Evolutionary conservation across 306 rosid genomes (phyloP), one percentile per base, ranked within the genome.

Genomic region (Prunus mume): DNA sequence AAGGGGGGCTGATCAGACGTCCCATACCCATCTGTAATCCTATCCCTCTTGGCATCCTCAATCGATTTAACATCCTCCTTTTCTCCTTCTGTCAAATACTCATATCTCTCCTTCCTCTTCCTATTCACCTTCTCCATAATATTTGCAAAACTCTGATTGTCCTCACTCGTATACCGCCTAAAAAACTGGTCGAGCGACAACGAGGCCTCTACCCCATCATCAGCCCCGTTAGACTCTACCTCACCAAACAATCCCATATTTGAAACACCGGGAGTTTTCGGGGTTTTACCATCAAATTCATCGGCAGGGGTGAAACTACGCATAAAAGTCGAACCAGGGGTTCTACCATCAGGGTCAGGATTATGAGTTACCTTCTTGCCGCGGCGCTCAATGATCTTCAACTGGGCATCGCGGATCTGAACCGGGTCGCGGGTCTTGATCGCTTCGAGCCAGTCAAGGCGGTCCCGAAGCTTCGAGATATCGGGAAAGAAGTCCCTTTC

Each of bases 401-500:
- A 76, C 78, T 96, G 97, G 45, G 94, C 99, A 55, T 96, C 99
- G 1, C 98, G 96, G 54, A 96, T 91, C 46, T 81, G 93, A 63
- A 96, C 79, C 10, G 97, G 98, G 63, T 96, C 98, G 14, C 91
- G 85, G 24, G 93, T 87, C 78, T 77, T 91, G 76, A 89, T 67
- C 32, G 99, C 99, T 79, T 91, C 93, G 17, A 92, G 91, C 99
- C 98, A 96, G 24, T 96, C 99, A 55, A 88, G 96, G 74, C 98
- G 97, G 64, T 96, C 99, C 32, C 97, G 87, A 67, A 96, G 99
- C 90, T 96, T 96, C 18, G 97, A 75, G 78, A 96, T 93, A 24
- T 96, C 99, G 46, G 99, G 99, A 78, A 96, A 92, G 91, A 84
- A 96, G 79, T 96, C 99, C 25, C 99, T 93, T 83, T 96, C 98